Evolutionary conservation across 2,329 filamentous ascomycete genomes (phyloP).

Genomic region (Clathrospora elynae): DNA sequence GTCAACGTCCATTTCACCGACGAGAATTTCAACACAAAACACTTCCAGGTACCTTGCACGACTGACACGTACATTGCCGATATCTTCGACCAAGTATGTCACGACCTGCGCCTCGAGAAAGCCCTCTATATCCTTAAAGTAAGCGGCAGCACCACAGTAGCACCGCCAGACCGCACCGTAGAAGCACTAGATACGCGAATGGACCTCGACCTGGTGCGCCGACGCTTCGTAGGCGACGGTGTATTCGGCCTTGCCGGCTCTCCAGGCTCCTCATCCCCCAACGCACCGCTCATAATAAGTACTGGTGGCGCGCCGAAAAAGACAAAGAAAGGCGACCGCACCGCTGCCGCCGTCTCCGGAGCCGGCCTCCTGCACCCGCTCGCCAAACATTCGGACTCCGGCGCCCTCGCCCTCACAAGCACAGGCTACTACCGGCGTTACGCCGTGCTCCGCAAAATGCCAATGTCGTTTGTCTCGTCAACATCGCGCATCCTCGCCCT

Average conservation of each 20-base stretch:
- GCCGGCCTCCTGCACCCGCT: conserved; percentile 63
- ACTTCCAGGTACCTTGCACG: conserved; percentile 74
- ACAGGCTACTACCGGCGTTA: conserved; percentile 69
- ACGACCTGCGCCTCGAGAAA: conserved; percentile 78
- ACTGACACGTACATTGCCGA: conserved; percentile 84
- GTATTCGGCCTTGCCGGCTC: conserved; percentile 71
- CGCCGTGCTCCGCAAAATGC: conserved; percentile 79
- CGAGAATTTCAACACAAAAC: conserved; percentile 69
- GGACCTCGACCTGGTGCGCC: conserved; percentile 75
- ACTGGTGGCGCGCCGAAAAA: conserved; percentile 57
- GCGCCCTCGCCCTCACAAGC: conserved; percentile 44
- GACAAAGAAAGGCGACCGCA: conserved; percentile 61
- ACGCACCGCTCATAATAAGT: conserved; percentile 64
- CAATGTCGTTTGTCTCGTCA: conserved; percentile 77
- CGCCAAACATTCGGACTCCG: conserved; percentile 61
- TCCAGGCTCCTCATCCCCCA: conserved; percentile 72
- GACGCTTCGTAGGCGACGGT: conserved; percentile 76
- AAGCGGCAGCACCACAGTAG: conserved; percentile 73
- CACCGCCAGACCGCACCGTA: conserved; percentile 76
- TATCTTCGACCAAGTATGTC: conserved; percentile 77
- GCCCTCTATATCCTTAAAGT: conserved; percentile 79
- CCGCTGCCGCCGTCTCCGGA: conserved; percentile 56
- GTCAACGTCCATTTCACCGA: conserved; percentile 75
- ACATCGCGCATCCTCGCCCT: conserved; percentile 79
- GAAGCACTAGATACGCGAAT: conserved; percentile 76